Base-by-base conservation (phyloP, 2,329 filamentous ascomycete genomes). In the Thermoascus crustaceus region DNA sequence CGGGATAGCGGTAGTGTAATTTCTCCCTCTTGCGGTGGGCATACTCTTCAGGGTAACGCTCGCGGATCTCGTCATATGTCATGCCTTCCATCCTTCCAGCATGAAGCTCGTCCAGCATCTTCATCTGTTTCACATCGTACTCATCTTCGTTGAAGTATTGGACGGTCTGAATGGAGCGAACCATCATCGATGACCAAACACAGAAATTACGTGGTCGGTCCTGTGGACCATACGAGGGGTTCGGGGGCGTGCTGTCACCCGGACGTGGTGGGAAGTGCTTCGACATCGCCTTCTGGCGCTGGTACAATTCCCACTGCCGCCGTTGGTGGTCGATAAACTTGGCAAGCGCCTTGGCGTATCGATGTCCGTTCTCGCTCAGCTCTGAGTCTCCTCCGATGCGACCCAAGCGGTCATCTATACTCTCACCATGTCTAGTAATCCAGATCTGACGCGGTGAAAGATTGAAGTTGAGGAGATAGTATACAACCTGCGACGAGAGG, bases 101-200 rank as follows among this genome's bases (percentile, higher is more conserved):
- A 50, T 96, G 93, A 32, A 98, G 76, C 63, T 98, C 91, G 54
- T 98, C 94, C 34, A 98, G 75, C 85, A 94, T 94, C 53, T 88
- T 84, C 86, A 89, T 94, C 48, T 94, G 85, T 67, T 98, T 98
- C 49, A 93, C 80, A 47, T 96, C 91, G 57, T 89, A 94, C 35
- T 94, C 85, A 14, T 96, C 89, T 45, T 96, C 91, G 47, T 94
- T 84, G 58, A 96, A 98, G 58, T 83, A 82, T 45, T 91, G 79
- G 0, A 83, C 87, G 1, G 88, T 93, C 54, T 94, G 79, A 33
- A 91, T 80, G 41, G 85, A 87, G 45, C 91, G 83, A 56, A 84
- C 82, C 44, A 98, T 75, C 89, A 96, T 96, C 2, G 85, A 94
- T 0, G 89, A 95, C 91, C 91, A 98, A 10, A 98, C 85, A 59